Evolutionary conservation across 495 filamentous ascomycete genomes (phyloP), one percentile per base, ranked within the genome.

Genomic region (Penicillium waksmanii): DNA sequence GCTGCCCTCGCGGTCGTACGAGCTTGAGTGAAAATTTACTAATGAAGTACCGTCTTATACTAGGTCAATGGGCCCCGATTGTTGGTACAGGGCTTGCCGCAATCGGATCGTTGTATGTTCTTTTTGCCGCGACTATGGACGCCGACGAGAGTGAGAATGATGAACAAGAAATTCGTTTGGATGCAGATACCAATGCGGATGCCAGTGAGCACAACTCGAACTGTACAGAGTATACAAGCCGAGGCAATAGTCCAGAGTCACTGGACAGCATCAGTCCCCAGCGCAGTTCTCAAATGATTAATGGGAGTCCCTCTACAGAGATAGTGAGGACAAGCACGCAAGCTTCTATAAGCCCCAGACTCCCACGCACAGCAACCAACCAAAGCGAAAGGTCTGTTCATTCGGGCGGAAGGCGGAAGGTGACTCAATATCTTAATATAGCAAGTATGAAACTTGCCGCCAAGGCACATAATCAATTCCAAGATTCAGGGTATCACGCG

Each of bases 41-140:
- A 53, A 65, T 68, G 38, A 31, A 2, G 46, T 31, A 18, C 50
- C 31, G 9, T 18, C 11, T 12, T 9, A 19, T 58, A 21, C 52
- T 61, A 77, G 75, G 78, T 17, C 81, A 86, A 70, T 87, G 84
- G 85, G 77, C 78, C 10, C 82, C 82, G 0, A 74, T 86, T 42
- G 79, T 77, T 44, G 84, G 80, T 47, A 81, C 82, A 4, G 77
- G 60, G 1, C 70, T 87, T 5, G 83, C 81, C n/a, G 74, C 73
- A 0, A 42, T 82, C 13, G 84, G 85, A 13, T 86, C 84, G 12
- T 62, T 84, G 0, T 84, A 84, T 58, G 55, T 85, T 52, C 57
- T 81, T 5, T 57, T 82, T 3, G 75, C 77, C 13, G 64, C 71
- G 35, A 68, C 73, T 9, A 66, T 72, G 43, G 59, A 69, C 7